phyloP scores from a whole-genome alignment of 2,329 filamentous ascomycete species.

The Didymella arachidicola region DNA sequence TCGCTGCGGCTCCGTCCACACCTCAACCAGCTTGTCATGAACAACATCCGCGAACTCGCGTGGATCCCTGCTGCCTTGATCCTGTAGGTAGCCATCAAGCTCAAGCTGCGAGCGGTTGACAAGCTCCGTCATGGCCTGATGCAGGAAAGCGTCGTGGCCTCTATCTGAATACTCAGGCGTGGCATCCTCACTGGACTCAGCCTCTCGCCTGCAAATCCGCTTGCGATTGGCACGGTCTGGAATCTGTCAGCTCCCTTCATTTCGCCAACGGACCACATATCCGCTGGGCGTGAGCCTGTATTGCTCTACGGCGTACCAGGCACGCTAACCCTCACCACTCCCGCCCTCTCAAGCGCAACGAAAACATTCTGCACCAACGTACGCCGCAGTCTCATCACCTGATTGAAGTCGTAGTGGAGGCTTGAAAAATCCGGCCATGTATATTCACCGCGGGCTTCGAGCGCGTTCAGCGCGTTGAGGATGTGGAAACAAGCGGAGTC shows the following conservation, averaged over 20 bases:
- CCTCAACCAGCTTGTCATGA: constrained; percentile 4
- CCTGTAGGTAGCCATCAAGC: neutral
- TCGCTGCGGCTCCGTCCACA: constrained; percentile 2
- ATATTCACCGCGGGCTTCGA: constrained; percentile 28
- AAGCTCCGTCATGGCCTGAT: constrained; percentile 8
- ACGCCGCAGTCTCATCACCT: constrained; percentile 27
- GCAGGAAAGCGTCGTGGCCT: constrained; percentile 3
- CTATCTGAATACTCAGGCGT: neutral
- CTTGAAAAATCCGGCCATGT: constrained; percentile 27
- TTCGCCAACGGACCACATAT: neutral
- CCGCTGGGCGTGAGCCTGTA: neutral
- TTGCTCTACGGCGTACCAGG: constrained; percentile 10
- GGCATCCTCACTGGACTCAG: constrained; percentile 6
- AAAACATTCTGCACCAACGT: constrained; percentile 28
- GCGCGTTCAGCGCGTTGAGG: constrained; percentile 25
- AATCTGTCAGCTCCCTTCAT: neutral
- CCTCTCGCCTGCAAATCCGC: constrained; percentile 22
- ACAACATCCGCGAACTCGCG: constrained; percentile 6
- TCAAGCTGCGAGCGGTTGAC: constrained; percentile 1
- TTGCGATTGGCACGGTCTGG: constrained; percentile 16
- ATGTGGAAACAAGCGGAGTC: constrained; percentile 18
- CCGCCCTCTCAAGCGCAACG: constrained; percentile 19
- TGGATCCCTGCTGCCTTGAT: neutral
- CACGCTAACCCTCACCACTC: constrained; percentile 7
- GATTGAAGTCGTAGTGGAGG: constrained; percentile 25